Evolutionary conservation across 495 filamentous ascomycete genomes (phyloP), one percentile per base, ranked within the genome.

Genomic region (Penicillium pulvis): DNA sequence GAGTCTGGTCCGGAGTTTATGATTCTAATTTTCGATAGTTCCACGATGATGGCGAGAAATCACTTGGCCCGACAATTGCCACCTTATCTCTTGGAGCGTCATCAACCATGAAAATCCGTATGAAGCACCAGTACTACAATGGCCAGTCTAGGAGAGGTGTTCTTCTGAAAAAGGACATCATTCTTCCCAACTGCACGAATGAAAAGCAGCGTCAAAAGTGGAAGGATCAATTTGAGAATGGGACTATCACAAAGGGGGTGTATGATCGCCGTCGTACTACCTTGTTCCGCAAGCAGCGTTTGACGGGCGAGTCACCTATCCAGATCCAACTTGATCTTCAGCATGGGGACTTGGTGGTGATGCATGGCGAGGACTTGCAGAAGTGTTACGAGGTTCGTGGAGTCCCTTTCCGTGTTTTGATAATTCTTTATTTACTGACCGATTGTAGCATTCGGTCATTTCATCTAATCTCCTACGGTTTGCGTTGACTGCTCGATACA

Each of bases 301-400:
- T 50, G 42, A 58, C 53, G 12, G 47, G 57, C 26, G 63, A 63
- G 36, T 54, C 66, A 4, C 45, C 65, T 1, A 56, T 59, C 4
- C 41, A 56, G 6, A 63, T 81, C 16, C 71, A 67, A n/a, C 64
- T 76, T 49, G 62, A 71, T 1, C 78, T 96, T 31, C 68, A 81
- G 31, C 92, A 96, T 67, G 92, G 92, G 0, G 91, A 95, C 65
- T 78, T 93, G 46, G 80, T 95, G 26, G 79, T 95, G 3, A 96
- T 96, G 92, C 83, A 91, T 64, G 92, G 91, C 0, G 74, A 74
- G 0, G 65, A 75, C 2, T 83, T 96, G 30, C 92, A 96, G 64
- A 81, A 82, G 59, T 79, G 81, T 31, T 93, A 86, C 58, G 90
- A 92, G 71, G n/a, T 50, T 19, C 0, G 31, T 12, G 31, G 30